Evolutionary conservation across 495 filamentous ascomycete genomes (phyloP).

Genomic region (Apodospora peruviana): DNA sequence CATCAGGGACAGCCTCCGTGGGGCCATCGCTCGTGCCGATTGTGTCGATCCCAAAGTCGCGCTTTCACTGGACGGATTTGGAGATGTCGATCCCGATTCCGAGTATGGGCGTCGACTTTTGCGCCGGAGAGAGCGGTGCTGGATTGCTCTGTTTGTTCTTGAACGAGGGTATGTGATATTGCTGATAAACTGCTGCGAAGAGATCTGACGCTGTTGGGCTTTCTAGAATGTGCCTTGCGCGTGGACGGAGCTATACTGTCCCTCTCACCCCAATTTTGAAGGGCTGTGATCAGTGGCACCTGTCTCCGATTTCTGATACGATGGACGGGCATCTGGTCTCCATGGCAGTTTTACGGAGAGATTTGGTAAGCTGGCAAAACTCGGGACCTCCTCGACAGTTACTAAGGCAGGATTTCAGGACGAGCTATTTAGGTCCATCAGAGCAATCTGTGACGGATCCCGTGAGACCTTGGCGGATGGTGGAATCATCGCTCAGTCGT

Average conservation of each 20-base stretch:
- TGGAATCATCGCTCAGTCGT: conserved; percentile 52
- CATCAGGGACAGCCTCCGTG: conserved; percentile 42
- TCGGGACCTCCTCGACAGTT: neutral
- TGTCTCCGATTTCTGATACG: conserved; percentile 54
- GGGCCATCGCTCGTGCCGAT: conserved; percentile 52
- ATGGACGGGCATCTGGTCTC: conserved; percentile 66
- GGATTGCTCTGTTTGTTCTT: conserved; percentile 68
- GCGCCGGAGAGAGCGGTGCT: conserved; percentile 60
- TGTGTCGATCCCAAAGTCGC: conserved; percentile 61
- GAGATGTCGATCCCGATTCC: conserved; percentile 54
- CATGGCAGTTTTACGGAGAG: conserved; percentile 60
- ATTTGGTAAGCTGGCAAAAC: conserved; percentile 47
- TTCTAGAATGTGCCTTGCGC: conserved; percentile 58
- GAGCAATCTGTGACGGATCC: conserved; percentile 55
- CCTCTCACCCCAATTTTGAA: conserved; percentile 58
- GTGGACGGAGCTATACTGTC: conserved; percentile 62
- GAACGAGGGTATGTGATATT: conserved; percentile 53
- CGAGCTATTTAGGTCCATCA: conserved; percentile 53
- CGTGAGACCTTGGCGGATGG: conserved; percentile 42
- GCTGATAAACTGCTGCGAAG: conserved; percentile 4
- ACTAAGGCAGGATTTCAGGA: conserved; percentile 40
- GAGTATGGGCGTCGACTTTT: conserved; percentile 54
- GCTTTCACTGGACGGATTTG: conserved; percentile 61
- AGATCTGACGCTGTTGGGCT: neutral
- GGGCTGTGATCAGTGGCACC: conserved; percentile 63